Percentiles rank a stretch among this genome's conserved stretches.
Conservation (phyloP, 371 early-diverging fungal genomes). For the Apophysomyces trapeziformis region DNA sequence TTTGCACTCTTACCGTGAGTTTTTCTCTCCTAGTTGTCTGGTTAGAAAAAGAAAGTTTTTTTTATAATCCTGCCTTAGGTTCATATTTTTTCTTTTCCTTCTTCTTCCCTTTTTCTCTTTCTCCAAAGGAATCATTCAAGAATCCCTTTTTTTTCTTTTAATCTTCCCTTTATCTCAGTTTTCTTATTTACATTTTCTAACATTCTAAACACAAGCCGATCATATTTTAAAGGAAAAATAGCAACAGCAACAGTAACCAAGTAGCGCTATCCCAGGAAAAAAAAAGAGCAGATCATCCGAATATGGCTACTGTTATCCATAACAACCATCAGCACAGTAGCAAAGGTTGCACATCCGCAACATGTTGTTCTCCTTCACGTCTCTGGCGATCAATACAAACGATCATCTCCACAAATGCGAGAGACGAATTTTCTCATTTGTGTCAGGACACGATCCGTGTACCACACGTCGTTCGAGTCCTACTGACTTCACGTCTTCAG, state of each 20-base stretch:
- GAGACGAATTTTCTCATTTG: slow-evolving; percentile 33
- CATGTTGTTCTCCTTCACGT: slow-evolving; percentile 32
- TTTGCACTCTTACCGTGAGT: slow-evolving; percentile 10
- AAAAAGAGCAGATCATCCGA: neutral
- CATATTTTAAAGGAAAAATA: neutral
- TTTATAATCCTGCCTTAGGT: neutral
- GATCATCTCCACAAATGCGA: slow-evolving; percentile 31
- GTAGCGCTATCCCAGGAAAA: neutral
- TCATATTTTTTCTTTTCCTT: neutral
- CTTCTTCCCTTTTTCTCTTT: slow-evolving; percentile 15
- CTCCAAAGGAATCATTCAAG: neutral
- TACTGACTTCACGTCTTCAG: slow-evolving; percentile 33
- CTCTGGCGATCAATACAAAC: slow-evolving; percentile 37
- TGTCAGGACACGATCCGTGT: slow-evolving; percentile 17
- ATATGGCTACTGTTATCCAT: slow-evolving; percentile 20
- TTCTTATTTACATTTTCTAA: slow-evolving; percentile 1
- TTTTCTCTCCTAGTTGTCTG: slow-evolving; percentile 12
- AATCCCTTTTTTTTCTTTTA: slow-evolving; percentile 11
- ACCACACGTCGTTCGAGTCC: slow-evolving; percentile 29
- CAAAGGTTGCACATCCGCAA: slow-evolving; percentile 31
- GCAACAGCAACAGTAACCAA: neutral
- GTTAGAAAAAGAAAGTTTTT: slow-evolving; percentile 17
- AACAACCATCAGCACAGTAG: slow-evolving; percentile 26
- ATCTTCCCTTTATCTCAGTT: slow-evolving; percentile 4
- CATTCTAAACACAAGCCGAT: neutral